Evolutionary conservation across 2,329 filamentous ascomycete genomes (phyloP).

Genomic region (Tolypocladium album): DNA sequence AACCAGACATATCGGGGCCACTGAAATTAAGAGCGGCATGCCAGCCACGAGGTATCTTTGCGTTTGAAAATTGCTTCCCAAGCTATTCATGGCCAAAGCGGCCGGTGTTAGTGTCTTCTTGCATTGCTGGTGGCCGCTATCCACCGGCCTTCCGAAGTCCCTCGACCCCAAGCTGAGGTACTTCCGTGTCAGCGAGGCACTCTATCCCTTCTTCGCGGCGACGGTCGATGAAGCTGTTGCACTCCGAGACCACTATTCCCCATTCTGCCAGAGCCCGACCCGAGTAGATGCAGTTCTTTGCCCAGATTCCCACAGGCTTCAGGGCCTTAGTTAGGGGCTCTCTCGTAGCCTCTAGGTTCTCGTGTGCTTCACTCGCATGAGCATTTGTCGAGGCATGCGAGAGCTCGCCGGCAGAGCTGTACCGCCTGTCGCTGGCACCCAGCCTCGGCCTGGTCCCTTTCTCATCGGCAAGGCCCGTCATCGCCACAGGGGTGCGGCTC

Average conservation of each 20-base stretch:
- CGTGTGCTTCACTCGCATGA: not conserved
- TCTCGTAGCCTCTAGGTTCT: constrained; percentile 7
- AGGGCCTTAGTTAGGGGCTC: constrained; percentile 29
- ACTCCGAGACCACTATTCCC: constrained; percentile 64
- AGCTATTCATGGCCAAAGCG: not conserved
- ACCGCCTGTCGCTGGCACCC: not conserved
- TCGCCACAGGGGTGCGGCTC: constrained; percentile 6
- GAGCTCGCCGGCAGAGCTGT: not conserved
- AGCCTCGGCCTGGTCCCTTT: not conserved
- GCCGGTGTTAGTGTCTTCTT: not conserved
- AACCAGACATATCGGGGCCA: not conserved
- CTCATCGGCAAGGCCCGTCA: not conserved
- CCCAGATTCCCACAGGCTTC: constrained; percentile 34
- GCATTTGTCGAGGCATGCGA: not conserved
- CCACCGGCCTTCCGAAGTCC: constrained; percentile 26
- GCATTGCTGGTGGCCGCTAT: constrained; percentile 7
- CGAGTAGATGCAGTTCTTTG: constrained; percentile 45
- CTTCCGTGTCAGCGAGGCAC: constrained; percentile 55
- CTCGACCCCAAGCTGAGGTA: constrained; percentile 29
- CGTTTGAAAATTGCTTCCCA: not conserved
- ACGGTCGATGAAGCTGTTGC: constrained; percentile 71
- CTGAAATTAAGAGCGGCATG: not conserved
- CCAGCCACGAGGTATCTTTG: constrained; percentile 1
- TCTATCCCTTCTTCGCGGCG: constrained; percentile 63
- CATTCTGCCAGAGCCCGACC: constrained; percentile 72